phyloP scores from a whole-genome alignment of 148 eudicot genomes.

The Polygonum aviculare region DNA sequence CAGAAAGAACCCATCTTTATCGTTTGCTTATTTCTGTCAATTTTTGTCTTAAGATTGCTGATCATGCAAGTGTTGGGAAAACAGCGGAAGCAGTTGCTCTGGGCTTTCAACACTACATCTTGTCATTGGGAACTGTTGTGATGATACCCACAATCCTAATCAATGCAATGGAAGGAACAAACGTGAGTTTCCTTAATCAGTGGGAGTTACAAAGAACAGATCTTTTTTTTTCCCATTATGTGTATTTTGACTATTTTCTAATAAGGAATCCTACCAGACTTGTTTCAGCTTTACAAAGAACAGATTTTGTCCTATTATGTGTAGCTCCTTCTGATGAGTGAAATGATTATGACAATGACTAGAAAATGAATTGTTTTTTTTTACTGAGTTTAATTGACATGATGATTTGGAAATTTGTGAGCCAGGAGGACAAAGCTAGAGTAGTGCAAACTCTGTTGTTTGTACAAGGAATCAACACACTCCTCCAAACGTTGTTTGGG shows the following conservation, averaged over 20 bases:
- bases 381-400: not conserved
- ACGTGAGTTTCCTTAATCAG: conserved; percentile 40
- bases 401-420: conserved; percentile 8
- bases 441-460: conserved; percentile 92
- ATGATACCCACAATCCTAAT: conserved; percentile 91
- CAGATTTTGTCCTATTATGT: not conserved
- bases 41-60: not conserved
- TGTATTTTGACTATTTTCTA: not conserved
- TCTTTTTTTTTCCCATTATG: not conserved
- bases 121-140: conserved; percentile 85
- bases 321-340: not conserved
- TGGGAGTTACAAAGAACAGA: not conserved
- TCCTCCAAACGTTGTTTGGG: conserved; percentile 82
- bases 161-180: conserved; percentile 81
- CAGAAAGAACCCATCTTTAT: not conserved
- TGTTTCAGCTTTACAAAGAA: not conserved
- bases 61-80: conserved; percentile 15
- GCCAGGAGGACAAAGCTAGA: conserved; percentile 89
- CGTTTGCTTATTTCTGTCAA: not conserved
- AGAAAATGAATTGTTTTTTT: not conserved
- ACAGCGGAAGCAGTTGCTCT: conserved; percentile 81
- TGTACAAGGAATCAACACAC: conserved; percentile 85
- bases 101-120: conserved; percentile 90
- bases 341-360: not conserved
- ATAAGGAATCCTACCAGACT: no score